Base-by-base conservation (phyloP, 495 filamentous ascomycete genomes). In the Amniculicola lignicola region DNA sequence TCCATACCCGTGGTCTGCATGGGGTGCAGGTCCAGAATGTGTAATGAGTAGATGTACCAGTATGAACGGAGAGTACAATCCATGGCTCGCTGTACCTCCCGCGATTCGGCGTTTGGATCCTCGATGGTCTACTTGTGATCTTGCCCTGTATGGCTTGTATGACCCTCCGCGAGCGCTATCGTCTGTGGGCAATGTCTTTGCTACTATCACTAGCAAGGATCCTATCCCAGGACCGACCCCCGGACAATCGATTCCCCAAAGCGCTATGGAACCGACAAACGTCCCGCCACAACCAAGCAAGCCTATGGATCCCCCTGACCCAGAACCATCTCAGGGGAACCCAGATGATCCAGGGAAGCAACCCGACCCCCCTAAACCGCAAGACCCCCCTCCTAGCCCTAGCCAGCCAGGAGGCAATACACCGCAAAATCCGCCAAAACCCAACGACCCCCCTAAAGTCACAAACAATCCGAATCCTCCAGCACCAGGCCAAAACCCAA, bases 51-150 rank as follows among this genome's bases (percentile, higher is more conserved):
- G 21, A 2, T 58, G 55, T 21, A 27, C 27, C 4, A 38, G 36
- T 1, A 51, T 51, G 1, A 51, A 44, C 23, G 54, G 45, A 2
- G 23, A 16, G 5, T 52, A 51, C 23, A 51, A 51, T 18, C 55
- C 55, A 1, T 28, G 27, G 38, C 35, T 58, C 27, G 46, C 47
- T 14, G 47, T 58, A 7, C 55, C 55, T 2, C 46, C 33, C 15
- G 55, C 55, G 25, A 45, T 58, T 4, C 31, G 55, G 2, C 23
- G 47, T n/a, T 23, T 58, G 28, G 55, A 58, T 31, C 46, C 46
- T 15, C 15, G 25, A 14, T 58, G 55, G 55, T 15, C 55, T 2
- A 51, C 55, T 4, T 58, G 55, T 29, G 46, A 51, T 28, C 47
- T 58, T 19, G 14, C 23, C 28, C 14, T 58, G 6, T 42, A 51